Evolutionary conservation across 345 rosid genomes (phyloP).

Genomic region (Carallia pectinifolia): DNA sequence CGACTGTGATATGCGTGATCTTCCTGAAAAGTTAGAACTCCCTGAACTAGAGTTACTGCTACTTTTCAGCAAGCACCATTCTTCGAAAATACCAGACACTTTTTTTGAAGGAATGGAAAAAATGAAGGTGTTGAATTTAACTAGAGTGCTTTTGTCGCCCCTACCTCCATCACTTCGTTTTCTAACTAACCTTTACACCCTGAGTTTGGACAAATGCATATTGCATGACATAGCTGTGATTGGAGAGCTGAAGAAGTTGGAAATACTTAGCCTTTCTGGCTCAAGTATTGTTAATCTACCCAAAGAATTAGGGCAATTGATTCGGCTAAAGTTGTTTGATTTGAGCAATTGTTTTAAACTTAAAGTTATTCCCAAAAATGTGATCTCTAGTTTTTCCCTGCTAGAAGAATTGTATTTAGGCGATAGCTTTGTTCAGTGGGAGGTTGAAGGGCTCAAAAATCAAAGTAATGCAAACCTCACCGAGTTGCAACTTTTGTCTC

Average conservation of each 20-base stretch:
- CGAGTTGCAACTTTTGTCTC: background rate
- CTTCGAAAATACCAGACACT: background rate
- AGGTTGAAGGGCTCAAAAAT: background rate
- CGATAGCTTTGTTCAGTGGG: background rate
- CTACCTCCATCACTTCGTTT: too few relatives aligned
- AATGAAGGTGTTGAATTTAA: background rate
- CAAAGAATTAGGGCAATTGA: too few relatives aligned
- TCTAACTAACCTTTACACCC: too few relatives aligned
- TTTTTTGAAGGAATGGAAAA: background rate
- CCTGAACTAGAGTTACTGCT: background rate
- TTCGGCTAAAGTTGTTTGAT: too few relatives aligned
- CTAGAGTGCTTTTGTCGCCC: too few relatives aligned
- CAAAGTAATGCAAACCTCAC: background rate
- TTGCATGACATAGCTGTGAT: too few relatives aligned
- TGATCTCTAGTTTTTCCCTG: background rate
- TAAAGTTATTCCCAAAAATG: background rate
- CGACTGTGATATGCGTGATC: background rate
- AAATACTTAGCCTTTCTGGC: too few relatives aligned
- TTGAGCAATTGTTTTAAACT: background rate
- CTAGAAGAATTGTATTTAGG: background rate
- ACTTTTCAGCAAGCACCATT: background rate
- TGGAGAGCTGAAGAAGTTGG: too few relatives aligned
- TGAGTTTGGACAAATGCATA: too few relatives aligned
- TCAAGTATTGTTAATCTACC: too few relatives aligned
- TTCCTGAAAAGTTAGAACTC: background rate